These are phyloP conservation scores for Saccharomycopsis fermentans DNA, from an alignment of 805 yeast species.

Conservation along the genomic window DNA sequence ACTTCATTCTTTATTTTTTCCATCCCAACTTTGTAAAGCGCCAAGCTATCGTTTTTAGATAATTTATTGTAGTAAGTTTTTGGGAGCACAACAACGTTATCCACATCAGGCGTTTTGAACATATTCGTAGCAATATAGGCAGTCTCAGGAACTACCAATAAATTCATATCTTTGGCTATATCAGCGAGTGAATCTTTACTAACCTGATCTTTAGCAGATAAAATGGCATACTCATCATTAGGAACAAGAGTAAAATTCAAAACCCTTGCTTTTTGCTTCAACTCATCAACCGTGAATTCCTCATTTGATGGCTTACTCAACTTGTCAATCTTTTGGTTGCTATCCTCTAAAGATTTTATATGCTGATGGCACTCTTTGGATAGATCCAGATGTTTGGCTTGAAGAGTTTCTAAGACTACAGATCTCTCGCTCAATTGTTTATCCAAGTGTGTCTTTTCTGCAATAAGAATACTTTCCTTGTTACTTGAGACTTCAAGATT, in stretches of 20 bases:
- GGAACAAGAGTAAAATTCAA: slow-evolving; percentile 37
- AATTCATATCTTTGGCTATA: slow-evolving; percentile 36
- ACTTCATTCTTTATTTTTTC: slow-evolving; percentile 38
- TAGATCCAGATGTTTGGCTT: background rate
- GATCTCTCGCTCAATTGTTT: background rate
- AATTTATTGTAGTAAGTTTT: slow-evolving; percentile 52
- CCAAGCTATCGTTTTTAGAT: slow-evolving; percentile 34
- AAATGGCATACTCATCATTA: slow-evolving; percentile 29
- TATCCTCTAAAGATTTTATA: background rate
- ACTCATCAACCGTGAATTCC: slow-evolving; percentile 9
- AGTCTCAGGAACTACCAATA: slow-evolving; percentile 47
- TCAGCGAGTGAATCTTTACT: slow-evolving; percentile 25
- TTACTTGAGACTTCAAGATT: background rate
- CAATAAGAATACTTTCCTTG: background rate
- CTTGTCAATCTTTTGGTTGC: slow-evolving; percentile 11
- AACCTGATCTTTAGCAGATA: slow-evolving; percentile 3
- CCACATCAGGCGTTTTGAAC: slow-evolving; percentile 42
- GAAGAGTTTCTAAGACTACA: background rate
- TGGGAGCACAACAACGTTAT: slow-evolving; percentile 55
- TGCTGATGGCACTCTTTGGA: background rate
- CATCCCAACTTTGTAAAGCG: slow-evolving; percentile 36
- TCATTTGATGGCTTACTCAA: slow-evolving; percentile 17
- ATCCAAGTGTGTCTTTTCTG: background rate
- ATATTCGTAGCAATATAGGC: slow-evolving; percentile 56
- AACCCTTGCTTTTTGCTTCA: slow-evolving; percentile 25